phyloP scores from a whole-genome alignment of 176 grass and related monocot genomes.

The Saccharum officinarum region DNA sequence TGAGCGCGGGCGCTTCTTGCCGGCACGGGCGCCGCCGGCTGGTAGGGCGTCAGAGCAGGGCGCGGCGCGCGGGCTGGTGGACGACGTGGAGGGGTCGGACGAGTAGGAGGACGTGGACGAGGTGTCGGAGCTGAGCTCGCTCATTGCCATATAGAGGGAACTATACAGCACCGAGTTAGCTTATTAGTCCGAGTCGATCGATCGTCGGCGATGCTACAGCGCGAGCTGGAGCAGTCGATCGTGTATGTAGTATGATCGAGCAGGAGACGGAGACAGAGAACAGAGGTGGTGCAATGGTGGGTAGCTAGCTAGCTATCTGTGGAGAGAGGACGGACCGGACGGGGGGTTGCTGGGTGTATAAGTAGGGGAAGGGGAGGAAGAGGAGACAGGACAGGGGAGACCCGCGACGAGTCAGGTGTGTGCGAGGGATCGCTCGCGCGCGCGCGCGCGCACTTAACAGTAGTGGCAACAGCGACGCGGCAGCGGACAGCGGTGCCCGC shows the following conservation, averaged over 20 bases:
- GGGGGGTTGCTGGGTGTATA: background rate
- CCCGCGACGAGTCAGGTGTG: background rate
- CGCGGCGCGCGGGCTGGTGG: constrained; percentile 5
- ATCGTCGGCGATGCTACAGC: background rate
- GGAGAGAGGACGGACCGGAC: background rate
- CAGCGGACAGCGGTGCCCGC: background rate
- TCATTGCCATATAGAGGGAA: background rate
- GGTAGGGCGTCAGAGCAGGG: background rate
- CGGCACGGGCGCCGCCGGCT: background rate
- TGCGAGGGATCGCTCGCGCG: no score
- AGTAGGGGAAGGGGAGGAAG: background rate
- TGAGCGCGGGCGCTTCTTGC: constrained; percentile 18
- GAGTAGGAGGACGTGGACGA: constrained; percentile 27
- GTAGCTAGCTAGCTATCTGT: background rate
- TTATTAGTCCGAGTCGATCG: no score
- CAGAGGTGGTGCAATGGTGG: background rate
- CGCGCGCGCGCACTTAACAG: background rate
- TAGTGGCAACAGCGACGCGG: constrained; percentile 22
- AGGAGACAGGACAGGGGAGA: background rate
- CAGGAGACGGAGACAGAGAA: background rate
- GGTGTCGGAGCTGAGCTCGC: constrained; percentile 38
- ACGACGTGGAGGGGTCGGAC: constrained; percentile 24
- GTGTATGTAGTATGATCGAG: background rate
- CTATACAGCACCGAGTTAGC: background rate
- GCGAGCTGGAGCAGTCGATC: background rate